phyloP scores from a whole-genome alignment of 495 filamentous ascomycete species.

The Tuber calosporum region DNA sequence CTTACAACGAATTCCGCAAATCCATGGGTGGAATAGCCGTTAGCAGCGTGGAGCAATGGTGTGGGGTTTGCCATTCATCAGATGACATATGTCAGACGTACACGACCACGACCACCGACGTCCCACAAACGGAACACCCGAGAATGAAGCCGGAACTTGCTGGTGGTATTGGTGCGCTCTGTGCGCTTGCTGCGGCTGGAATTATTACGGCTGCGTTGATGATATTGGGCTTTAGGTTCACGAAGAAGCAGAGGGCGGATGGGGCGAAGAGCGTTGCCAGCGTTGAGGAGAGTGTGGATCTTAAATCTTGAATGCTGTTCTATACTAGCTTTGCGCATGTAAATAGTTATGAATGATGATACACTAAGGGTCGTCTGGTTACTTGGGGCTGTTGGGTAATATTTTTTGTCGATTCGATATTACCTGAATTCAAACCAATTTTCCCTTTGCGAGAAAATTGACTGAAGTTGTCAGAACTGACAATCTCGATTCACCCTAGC shows the following conservation, averaged over 20 bases:
- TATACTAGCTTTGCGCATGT: not conserved
- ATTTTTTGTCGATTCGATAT: not conserved
- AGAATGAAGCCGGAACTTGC: constrained; percentile 43
- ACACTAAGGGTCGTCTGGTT: not conserved
- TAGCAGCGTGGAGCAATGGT: constrained; percentile 59
- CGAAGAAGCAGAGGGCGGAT: constrained; percentile 16
- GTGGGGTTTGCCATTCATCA: constrained; percentile 56
- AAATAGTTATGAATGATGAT: not conserved
- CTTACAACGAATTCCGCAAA: constrained; percentile 57
- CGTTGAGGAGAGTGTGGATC: not conserved
- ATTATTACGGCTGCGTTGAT: constrained; percentile 39
- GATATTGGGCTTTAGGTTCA: constrained; percentile 38
- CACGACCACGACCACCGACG: constrained; percentile 22
- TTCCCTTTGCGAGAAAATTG: not conserved
- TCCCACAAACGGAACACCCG: not conserved
- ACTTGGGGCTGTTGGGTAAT: not conserved
- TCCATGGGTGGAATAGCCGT: constrained; percentile 58
- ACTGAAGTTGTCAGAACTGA: not conserved
- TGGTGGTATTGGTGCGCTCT: constrained; percentile 50
- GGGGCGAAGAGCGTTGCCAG: constrained; percentile 16
- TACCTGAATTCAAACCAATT: not conserved
- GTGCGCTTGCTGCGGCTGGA: constrained; percentile 44
- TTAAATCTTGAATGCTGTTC: not conserved
- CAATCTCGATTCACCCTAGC: not conserved
- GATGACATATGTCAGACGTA: constrained; percentile 54